Evolutionary conservation across 805 yeast species (phyloP), one percentile per base, ranked within the genome.

Genomic region (Torulaspora maleeae): DNA sequence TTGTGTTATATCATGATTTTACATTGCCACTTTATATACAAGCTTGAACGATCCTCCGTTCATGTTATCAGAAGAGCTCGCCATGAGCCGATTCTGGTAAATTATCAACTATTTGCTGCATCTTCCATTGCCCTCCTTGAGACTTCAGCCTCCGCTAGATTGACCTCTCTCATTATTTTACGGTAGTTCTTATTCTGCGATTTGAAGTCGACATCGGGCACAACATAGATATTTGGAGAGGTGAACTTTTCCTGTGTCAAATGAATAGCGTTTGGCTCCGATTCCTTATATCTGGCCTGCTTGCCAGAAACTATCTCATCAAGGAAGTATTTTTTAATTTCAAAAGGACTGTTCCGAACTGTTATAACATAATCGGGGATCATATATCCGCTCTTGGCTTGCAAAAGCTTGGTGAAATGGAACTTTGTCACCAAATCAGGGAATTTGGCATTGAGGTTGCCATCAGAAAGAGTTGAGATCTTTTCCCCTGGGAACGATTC

Each of bases 241-340:
- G 66, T 70, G 57, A 79, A 84, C 36, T 77, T 81, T 24, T 70
- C 71, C 6, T 70, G 62, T 46, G 78, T 69, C 53, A 86, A 70
- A 49, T 80, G 79, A 45, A 86, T 77, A 24, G 87, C 91, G 56
- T 83, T 77, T n/a, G 93, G 89, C 56, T 80, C 77, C 60, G 80
- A 75, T 59, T 83, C 89, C 55, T 76, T 77, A 52, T 68, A 74
- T 59, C 69, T 68, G 6, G 49, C 52, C 10, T 57, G 48, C 41
- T 55, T 61, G 19, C 72, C 70, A 15, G 64, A 56, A 10, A 67
- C 44, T 27, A 67, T 53, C 36, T 63, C 59, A 5, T 47, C 43
- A 15, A 52, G 45, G 39, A 54, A 66, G 44, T 60, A 68, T 4
- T 53, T 41, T 17, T 56, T 58, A 34, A 67, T 60, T 3, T 56